Evolutionary conservation across 768 basidiomycete genomes (phyloP).

Genomic region (Tulasnella sp.): DNA sequence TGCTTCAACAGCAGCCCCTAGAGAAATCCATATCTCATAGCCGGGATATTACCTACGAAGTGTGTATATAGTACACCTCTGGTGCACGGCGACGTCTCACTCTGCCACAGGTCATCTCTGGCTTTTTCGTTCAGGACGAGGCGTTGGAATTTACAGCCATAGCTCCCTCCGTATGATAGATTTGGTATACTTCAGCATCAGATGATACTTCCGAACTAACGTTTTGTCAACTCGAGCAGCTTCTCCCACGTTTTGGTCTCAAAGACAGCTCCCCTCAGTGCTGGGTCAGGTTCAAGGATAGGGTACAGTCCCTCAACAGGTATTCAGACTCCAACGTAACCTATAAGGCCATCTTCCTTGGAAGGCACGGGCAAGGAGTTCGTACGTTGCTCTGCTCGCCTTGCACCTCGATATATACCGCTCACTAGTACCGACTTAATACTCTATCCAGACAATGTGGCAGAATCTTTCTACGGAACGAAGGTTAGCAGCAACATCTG

Average conservation of each 20-base stretch:
- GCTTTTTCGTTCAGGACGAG: constrained; percentile 37
- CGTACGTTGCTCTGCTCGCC: too few species aligned
- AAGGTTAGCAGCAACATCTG: constrained; percentile 23
- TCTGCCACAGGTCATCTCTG: constrained; percentile 27
- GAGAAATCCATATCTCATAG: too few species aligned
- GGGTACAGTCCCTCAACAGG: constrained; percentile 39
- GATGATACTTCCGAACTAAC: neutral
- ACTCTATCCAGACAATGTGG: constrained; percentile 42
- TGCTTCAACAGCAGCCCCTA: too few species aligned
- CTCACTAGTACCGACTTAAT: constrained; percentile 6
- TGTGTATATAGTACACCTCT: too few species aligned
- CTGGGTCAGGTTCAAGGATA: constrained; percentile 37
- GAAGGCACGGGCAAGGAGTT: constrained; percentile 61
- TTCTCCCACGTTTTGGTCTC: constrained; percentile 49
- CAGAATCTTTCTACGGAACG: constrained; percentile 44
- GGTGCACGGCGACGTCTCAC: too few species aligned
- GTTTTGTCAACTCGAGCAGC: constrained; percentile 26
- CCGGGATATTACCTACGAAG: too few species aligned
- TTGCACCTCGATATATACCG: too few species aligned
- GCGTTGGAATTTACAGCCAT: constrained; percentile 22
- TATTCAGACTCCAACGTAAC: constrained; percentile 29
- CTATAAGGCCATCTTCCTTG: constrained; percentile 57
- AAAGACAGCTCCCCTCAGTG: constrained; percentile 37
- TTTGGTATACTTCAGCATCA: neutral
- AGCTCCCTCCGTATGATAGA: constrained; percentile 26